These are phyloP conservation scores for Phytophthora melonis DNA, from an alignment of 352 stramenopile species.

Conservation along the genomic window DNA sequence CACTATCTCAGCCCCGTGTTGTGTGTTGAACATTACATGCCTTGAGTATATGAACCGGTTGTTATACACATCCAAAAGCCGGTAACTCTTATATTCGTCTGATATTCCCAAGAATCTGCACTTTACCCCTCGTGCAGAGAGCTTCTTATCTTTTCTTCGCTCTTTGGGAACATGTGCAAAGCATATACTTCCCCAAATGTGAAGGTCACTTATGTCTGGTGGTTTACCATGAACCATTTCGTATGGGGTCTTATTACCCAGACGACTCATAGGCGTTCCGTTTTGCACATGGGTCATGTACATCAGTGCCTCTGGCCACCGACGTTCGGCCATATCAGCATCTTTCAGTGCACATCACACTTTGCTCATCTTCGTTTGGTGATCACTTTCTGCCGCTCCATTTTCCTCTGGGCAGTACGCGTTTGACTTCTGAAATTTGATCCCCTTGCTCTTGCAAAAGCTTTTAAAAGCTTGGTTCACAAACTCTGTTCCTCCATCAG, in stretches of 20 bases:
- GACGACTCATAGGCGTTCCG: not conserved
- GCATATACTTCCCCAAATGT: slow-evolving; percentile 1
- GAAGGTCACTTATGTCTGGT: slow-evolving; percentile 8
- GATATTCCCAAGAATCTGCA: not conserved
- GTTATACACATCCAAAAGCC: not conserved
- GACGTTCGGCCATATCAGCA: not conserved
- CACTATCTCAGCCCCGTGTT: too few relatives aligned
- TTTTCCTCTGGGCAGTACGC: not conserved
- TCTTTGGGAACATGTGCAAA: slow-evolving; percentile 15
- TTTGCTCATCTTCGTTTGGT: not conserved
- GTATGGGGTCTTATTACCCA: slow-evolving; percentile 9
- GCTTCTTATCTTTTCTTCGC: slow-evolving; percentile 14
- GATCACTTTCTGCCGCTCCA: not conserved
- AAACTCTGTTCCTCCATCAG: not conserved
- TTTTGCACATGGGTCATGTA: slow-evolving; percentile 3
- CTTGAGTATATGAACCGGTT: not conserved
- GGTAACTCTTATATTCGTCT: too few relatives aligned
- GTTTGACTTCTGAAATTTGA: not conserved
- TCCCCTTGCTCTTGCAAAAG: not conserved
- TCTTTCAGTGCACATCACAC: not conserved
- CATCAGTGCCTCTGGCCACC: not conserved
- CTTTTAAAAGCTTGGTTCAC: not conserved
- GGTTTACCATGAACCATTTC: slow-evolving; percentile 15
- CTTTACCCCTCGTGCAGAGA: slow-evolving; percentile 10
- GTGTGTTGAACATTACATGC: too few relatives aligned